These are phyloP conservation scores for Cryptococcus amylolentus DNA, from an alignment of 1,284 basidiomycete genomes.

Conservation along the genomic window DNA sequence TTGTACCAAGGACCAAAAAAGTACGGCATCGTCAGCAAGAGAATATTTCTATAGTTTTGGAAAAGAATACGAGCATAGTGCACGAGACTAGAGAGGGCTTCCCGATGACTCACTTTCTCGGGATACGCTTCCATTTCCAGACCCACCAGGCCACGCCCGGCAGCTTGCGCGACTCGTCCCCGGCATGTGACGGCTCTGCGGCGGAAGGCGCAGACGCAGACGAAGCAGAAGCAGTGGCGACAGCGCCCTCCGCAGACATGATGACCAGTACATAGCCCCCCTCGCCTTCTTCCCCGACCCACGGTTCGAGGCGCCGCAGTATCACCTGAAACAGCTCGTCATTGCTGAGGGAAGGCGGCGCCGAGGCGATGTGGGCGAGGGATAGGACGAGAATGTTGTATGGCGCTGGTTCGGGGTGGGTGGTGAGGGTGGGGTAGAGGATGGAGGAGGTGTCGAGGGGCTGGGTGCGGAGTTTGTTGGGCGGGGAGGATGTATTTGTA, in stretches of 20 bases:
- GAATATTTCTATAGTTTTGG: too few species aligned
- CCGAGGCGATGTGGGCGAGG: slow-evolving; percentile 19
- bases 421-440: slow-evolving; percentile 21
- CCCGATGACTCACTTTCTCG: slow-evolving; percentile 28
- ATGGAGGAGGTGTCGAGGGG: slow-evolving; percentile 18
- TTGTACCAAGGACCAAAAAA: too few species aligned
- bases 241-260: slow-evolving; percentile 27
- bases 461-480: not conserved
- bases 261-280: slow-evolving; percentile 39
- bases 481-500: not conserved
- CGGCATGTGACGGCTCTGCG: not conserved
- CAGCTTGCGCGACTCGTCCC: slow-evolving; percentile 17
- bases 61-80: too few species aligned
- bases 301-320: slow-evolving; percentile 31
- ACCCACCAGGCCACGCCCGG: slow-evolving; percentile 40
- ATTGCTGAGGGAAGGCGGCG: slow-evolving; percentile 20
- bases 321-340: slow-evolving; percentile 30
- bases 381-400: slow-evolving; percentile 31
- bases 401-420: slow-evolving; percentile 14
- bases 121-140: slow-evolving; percentile 35
- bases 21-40: not conserved
- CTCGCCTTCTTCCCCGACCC: slow-evolving; percentile 37
- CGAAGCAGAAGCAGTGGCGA: not conserved
- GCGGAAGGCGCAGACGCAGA: not conserved
- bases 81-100: too few species aligned